These are phyloP conservation scores for Achlya hypogyna DNA, from an alignment of 352 stramenopile genomes.

Conservation along the genomic window DNA sequence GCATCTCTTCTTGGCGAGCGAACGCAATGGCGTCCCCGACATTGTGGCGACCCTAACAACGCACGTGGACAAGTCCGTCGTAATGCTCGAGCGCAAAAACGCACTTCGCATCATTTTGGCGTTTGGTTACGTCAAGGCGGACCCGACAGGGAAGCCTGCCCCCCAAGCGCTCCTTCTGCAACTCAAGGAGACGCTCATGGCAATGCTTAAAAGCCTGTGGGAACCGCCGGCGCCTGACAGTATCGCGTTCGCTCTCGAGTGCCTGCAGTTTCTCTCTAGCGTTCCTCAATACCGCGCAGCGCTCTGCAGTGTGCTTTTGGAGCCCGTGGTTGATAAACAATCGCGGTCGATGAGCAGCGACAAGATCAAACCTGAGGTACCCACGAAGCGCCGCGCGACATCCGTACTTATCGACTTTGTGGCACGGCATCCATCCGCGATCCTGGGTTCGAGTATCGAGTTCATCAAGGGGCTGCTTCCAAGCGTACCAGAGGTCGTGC, in stretches of 20 bases:
- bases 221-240: not conserved
- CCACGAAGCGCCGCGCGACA: not conserved
- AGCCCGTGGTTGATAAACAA: not conserved
- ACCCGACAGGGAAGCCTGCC: not conserved
- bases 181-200: not conserved
- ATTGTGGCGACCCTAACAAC: not conserved
- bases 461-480: not conserved
- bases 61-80: not conserved
- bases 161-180: not conserved
- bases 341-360: not conserved
- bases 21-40: not conserved
- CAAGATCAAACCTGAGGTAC: not conserved
- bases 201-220: not conserved
- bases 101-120: slow-evolving; percentile 9
- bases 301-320: not conserved
- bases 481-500: not conserved
- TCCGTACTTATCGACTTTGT: not conserved
- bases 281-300: not conserved
- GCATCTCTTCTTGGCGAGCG: not conserved
- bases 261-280: not conserved
- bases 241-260: not conserved
- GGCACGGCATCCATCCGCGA: not conserved
- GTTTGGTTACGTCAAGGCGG: not conserved
- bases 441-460: not conserved
- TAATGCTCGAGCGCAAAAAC: slow-evolving; percentile 4